These are phyloP conservation scores for Hansfordia pulvinata DNA, from an alignment of 2,329 filamentous ascomycete species.

Conservation along the genomic window DNA sequence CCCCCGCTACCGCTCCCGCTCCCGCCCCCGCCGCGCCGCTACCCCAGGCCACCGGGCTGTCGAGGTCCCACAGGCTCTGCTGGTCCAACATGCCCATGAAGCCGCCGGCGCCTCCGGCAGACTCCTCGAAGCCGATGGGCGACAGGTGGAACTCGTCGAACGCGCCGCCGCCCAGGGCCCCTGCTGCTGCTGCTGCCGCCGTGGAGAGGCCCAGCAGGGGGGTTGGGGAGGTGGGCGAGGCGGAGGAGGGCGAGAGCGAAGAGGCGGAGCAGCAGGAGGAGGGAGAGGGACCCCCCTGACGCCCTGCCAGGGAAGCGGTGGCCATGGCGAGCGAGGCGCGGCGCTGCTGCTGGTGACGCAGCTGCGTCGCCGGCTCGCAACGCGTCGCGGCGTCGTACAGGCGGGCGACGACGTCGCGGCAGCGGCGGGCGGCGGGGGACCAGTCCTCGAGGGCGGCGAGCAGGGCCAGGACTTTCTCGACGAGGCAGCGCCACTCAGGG, in stretches of 20 bases:
- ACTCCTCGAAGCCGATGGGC: constrained; percentile 36
- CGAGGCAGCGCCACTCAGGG: constrained; percentile 39
- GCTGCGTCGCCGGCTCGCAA: constrained; percentile 22
- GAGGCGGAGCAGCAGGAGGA: too few relatives aligned
- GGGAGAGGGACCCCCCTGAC: too few relatives aligned
- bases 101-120: constrained; percentile 29
- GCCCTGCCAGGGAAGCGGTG: constrained; percentile 1
- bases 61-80: constrained; percentile 40
- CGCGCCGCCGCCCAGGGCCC: constrained; percentile 16
- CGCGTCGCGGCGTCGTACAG: constrained; percentile 52
- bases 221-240: constrained; percentile 2
- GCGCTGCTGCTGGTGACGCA: constrained; percentile 15
- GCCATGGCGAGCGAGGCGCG: constrained; percentile 4
- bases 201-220: constrained; percentile 5
- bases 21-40: constrained; percentile 25
- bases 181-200: constrained; percentile 8
- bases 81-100: constrained; percentile 40
- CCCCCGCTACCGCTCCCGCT: too few relatives aligned
- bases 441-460: constrained; percentile 52
- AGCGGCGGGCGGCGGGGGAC: constrained; percentile 49
- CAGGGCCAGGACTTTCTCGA: constrained; percentile 44
- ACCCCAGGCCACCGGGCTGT: constrained; percentile 42
- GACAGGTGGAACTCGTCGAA: constrained; percentile 32
- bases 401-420: constrained; percentile 47
- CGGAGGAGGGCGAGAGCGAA: constrained; percentile 5